A percentile compares a stretch with the other conserved stretches of the same genome.
Evolutionary conservation across 371 early-diverging fungal species (phyloP).

Genomic region (Capillidium rhysosporum): DNA sequence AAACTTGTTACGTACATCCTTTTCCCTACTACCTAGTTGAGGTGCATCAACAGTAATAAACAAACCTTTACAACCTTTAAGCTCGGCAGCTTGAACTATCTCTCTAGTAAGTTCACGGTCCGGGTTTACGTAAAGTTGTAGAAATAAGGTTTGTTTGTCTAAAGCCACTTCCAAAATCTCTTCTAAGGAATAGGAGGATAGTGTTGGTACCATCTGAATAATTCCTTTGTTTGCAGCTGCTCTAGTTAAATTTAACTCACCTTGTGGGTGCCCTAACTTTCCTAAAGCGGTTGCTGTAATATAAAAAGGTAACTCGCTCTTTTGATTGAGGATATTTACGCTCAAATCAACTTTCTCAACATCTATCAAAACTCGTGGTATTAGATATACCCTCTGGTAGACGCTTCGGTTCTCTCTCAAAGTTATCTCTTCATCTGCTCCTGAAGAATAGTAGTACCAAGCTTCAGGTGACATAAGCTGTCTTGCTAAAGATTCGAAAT

Average conservation of each 20-base stretch:
- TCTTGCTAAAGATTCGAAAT: constrained; percentile 53
- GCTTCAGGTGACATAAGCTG: constrained; percentile 33
- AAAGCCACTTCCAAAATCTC: constrained; percentile 26
- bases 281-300: constrained; percentile 40
- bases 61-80: constrained; percentile 58
- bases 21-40: constrained; percentile 65
- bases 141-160: constrained; percentile 19
- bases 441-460: constrained; percentile 73
- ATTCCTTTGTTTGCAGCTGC: constrained; percentile 26
- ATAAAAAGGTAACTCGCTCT: constrained; percentile 24
- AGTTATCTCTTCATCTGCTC: constrained; percentile 68
- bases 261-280: constrained; percentile 54
- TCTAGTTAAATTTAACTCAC: constrained; percentile 43
- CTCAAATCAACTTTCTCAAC: constrained; percentile 37
- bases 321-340: constrained; percentile 40
- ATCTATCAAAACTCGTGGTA: constrained; percentile 56
- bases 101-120: constrained; percentile 48
- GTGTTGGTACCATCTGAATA: constrained; percentile 49
- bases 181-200: constrained; percentile 46
- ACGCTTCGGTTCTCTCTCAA: constrained; percentile 52
- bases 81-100: constrained; percentile 62
- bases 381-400: constrained; percentile 52
- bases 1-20: constrained; percentile 62
- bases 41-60: constrained; percentile 91
- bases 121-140: constrained; percentile 82